Percentiles rank a stretch among this genome's conserved stretches.
Conservation (phyloP, 441 rosid genomes). For the Jatropha podagrica region DNA sequence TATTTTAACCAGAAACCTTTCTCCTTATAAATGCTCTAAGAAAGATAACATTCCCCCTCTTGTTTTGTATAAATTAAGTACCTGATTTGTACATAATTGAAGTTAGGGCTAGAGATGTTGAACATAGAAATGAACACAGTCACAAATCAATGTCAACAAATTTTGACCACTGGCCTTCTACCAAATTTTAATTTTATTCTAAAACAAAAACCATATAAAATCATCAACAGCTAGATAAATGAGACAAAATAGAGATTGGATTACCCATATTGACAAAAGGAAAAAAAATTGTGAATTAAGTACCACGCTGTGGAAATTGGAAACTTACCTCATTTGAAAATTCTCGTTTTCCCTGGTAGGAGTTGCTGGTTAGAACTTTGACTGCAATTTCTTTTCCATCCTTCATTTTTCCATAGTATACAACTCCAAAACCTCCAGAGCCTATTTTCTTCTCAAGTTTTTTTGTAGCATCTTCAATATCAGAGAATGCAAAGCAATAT, state of each 20-base stretch:
- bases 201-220: background rate
- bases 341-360: conserved; percentile 93
- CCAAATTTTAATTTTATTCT: background rate
- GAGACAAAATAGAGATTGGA: background rate
- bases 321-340: conserved; percentile 81
- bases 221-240: background rate
- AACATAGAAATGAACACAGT: background rate
- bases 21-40: background rate
- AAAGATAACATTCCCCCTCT: background rate
- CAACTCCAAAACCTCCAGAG: conserved; percentile 97
- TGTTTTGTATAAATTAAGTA: background rate
- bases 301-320: background rate
- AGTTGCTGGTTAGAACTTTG: conserved; percentile 71
- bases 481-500: conserved; percentile 69
- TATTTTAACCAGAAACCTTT: background rate
- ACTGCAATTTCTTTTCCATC: conserved; percentile 97
- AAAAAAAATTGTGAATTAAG: background rate
- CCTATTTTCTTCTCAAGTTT: conserved; percentile 84
- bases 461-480: conserved; percentile 83
- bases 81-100: background rate
- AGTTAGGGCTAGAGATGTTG: background rate
- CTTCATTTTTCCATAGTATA: conserved; percentile 72
- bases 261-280: background rate
- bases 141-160: background rate
- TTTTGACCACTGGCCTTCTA: background rate